Base-by-base conservation (phyloP, 768 basidiomycete species). In the Xanthoconium purpureum region DNA sequence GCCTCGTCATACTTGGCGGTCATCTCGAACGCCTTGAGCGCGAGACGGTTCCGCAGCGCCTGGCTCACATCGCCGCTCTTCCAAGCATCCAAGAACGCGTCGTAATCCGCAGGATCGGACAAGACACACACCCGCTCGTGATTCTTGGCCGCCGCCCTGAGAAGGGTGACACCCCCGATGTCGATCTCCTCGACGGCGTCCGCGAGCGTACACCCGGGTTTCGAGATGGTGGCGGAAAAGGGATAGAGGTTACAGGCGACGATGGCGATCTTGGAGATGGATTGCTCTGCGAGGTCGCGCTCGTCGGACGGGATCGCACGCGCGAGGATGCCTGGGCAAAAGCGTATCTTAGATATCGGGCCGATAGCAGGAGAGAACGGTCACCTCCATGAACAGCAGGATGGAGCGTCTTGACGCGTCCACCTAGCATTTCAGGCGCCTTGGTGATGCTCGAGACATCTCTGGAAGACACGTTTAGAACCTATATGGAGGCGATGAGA, bases 231-330 rank as follows among this genome's bases (percentile, higher is more conserved):
- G 20, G 86, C 83, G 33, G 90, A 84, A 77, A 99, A 99, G 1
- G 97, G 97, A 78, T 99, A 98, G 50, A 99, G 85, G 72, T 99
- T 99, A 85, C 97, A 99, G 58, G 97, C 94, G 55, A 99, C 96
- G 77, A 99, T 89, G 54, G 89, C 87, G 75, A 98, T 98, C 59
- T 91, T 91, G 7, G 90, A 84, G 73, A 99, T 98, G 56, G 78
- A 78, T 67, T 96, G 94, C 8, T 85, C 78, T 30, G 81, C 75
- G 50, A 98, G 82, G 71, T 99, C 97, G 52, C 81, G 78, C 61
- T 94, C 82, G 74, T 99, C 97, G 11, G 93, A 93, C 5, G 89
- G 84, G 61, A 94, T 96, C 50, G 87, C 82, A 18, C 97, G 88
- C 6, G 97, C 94, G 42, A 99, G 85, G 61, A 99, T 99, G 30